These are phyloP conservation scores for Cucumis melo DNA, from an alignment of 306 rosid genomes.

Conservation along the genomic window DNA sequence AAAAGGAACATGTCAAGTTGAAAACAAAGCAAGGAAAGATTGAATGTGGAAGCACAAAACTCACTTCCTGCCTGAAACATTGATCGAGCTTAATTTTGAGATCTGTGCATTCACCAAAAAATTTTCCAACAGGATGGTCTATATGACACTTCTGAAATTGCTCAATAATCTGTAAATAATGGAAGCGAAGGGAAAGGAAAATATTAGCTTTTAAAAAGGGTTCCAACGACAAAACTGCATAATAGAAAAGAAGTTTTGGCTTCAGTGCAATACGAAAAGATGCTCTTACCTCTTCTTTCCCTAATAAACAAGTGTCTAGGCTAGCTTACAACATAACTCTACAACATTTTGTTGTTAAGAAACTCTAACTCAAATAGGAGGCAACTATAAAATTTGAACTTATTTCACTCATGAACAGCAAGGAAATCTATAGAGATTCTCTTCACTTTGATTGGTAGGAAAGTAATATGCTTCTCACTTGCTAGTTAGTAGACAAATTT, in stretches of 20 bases:
- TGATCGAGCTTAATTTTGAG: constrained; percentile 82
- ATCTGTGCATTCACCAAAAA: constrained; percentile 83
- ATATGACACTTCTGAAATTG: constrained; percentile 72
- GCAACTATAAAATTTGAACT: neutral
- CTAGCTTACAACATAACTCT: neutral
- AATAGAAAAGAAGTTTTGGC: neutral
- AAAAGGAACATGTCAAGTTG: neutral
- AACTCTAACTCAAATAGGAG: neutral
- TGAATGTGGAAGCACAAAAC: constrained; percentile 2
- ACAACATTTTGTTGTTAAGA: neutral
- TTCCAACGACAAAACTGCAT: neutral
- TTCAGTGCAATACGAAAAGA: neutral
- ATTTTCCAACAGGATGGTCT: constrained; percentile 65
- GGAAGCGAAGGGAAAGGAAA: neutral
- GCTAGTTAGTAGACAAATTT: neutral
- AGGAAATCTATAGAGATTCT: neutral
- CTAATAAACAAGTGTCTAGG: neutral
- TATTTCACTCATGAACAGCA: neutral
- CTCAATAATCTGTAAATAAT: constrained; percentile 46
- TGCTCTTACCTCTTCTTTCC: neutral
- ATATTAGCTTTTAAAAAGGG: neutral
- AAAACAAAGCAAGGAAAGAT: neutral
- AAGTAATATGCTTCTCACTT: neutral
- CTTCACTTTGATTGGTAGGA: neutral
- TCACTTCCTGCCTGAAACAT: constrained; percentile 83